phyloP scores from a whole-genome alignment of 352 stramenopile genomes.

The Plasmopara viticola region DNA sequence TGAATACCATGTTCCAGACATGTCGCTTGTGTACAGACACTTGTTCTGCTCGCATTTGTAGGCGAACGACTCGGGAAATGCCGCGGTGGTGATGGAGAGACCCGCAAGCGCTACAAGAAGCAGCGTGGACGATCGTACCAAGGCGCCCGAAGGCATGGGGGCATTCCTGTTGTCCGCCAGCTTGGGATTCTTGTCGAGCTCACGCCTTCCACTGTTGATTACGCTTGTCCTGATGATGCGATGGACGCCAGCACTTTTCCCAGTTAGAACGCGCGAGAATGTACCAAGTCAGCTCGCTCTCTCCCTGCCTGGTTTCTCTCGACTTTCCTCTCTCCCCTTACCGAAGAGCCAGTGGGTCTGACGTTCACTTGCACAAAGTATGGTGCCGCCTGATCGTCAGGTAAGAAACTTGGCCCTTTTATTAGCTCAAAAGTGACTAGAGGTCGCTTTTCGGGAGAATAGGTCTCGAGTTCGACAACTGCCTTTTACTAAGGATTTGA shows the following conservation, averaged over 20 bases:
- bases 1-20: slow-evolving; percentile 21
- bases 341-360: slow-evolving; percentile 21
- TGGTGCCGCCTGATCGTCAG: slow-evolving; percentile 1
- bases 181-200: slow-evolving; percentile 12
- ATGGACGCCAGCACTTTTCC: not conserved
- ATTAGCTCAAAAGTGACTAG: too few relatives aligned
- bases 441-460: too few relatives aligned
- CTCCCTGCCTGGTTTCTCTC: slow-evolving; percentile 16
- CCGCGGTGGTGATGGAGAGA: not conserved
- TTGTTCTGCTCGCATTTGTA: slow-evolving; percentile 46
- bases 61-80: slow-evolving; percentile 29
- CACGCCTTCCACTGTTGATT: slow-evolving; percentile 9
- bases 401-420: not conserved
- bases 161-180: slow-evolving; percentile 21
- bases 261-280: not conserved
- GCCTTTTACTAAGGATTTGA: too few relatives aligned
- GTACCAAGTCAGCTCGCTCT: slow-evolving; percentile 3
- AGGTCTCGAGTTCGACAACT: too few relatives aligned
- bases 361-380: slow-evolving; percentile 11
- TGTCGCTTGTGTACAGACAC: slow-evolving; percentile 44
- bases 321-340: slow-evolving; percentile 14
- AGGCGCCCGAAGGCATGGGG: slow-evolving; percentile 15
- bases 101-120: slow-evolving; percentile 1
- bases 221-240: slow-evolving; percentile 4
- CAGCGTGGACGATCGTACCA: slow-evolving; percentile 5